A percentile compares a stretch with the other conserved stretches of the same genome.
phyloP scores from a whole-genome alignment of 257 asterid genomes.

The Oldenlandia corymbosa region DNA sequence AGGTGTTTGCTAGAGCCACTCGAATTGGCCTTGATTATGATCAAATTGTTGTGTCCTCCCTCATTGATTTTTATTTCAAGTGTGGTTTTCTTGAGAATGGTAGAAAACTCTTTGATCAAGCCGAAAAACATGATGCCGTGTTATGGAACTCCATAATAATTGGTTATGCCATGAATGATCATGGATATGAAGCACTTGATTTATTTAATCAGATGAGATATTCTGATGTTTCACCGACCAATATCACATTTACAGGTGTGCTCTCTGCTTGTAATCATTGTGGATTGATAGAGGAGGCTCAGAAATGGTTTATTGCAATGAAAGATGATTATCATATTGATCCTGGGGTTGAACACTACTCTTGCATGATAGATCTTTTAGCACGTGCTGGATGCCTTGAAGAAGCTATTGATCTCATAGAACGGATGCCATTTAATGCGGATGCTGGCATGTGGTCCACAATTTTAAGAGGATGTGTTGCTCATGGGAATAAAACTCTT shows the following conservation, averaged over 20 bases:
- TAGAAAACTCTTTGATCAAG: slow-evolving; percentile 50
- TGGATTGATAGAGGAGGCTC: slow-evolving; percentile 80
- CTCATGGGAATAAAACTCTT: slow-evolving; percentile 48
- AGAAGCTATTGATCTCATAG: slow-evolving; percentile 58
- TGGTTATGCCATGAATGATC: slow-evolving; percentile 91
- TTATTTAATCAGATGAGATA: slow-evolving; percentile 60
- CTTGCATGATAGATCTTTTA: slow-evolving; percentile 86
- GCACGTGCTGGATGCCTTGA: slow-evolving; percentile 59
- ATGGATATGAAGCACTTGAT: slow-evolving; percentile 56
- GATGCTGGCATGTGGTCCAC: slow-evolving; percentile 81
- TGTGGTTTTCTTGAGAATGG: slow-evolving; percentile 61
- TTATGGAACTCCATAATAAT: slow-evolving; percentile 81
- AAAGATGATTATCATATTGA: slow-evolving; percentile 44
- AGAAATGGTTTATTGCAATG: slow-evolving; percentile 60
- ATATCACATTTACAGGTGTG: slow-evolving; percentile 69
- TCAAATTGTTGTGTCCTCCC: slow-evolving; percentile 56
- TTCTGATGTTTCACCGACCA: slow-evolving; percentile 40
- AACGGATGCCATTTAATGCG: slow-evolving; percentile 45
- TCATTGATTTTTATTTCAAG: slow-evolving; percentile 73
- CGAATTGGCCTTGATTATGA: slow-evolving; percentile 57
- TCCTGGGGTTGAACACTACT: slow-evolving; percentile 81
- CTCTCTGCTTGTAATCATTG: slow-evolving; percentile 93
- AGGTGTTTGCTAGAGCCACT: slow-evolving; percentile 60
- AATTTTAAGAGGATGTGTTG: slow-evolving; percentile 71
- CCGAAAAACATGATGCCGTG: slow-evolving; percentile 46